Percentiles rank a stretch among this genome's conserved stretches.
Conservation (phyloP, 2,329 filamentous ascomycete genomes). For the Trichoderma brevicompactum region DNA sequence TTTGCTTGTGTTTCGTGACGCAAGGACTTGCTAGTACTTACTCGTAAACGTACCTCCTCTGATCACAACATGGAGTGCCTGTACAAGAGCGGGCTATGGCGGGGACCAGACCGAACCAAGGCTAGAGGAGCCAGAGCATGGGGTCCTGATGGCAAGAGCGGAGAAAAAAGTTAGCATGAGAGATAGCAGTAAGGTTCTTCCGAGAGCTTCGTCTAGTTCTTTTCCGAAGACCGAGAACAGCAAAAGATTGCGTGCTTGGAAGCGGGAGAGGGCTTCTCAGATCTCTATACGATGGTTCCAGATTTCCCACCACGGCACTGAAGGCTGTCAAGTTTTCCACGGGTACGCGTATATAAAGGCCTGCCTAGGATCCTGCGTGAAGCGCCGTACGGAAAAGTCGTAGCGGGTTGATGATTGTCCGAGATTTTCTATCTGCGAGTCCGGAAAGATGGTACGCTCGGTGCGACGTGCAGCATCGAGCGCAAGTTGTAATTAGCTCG, state of each 20-base stretch:
- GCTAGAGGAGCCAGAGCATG: slow-evolving; percentile 14
- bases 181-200: slow-evolving; percentile 6
- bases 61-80: slow-evolving; percentile 5
- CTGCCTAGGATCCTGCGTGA: not conserved
- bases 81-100: slow-evolving; percentile 9
- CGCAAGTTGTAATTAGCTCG: slow-evolving; percentile 5
- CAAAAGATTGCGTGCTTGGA: not conserved
- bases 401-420: slow-evolving; percentile 24
- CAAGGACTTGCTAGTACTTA: not conserved
- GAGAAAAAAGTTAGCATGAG: slow-evolving; percentile 21
- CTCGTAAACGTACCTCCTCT: slow-evolving; percentile 4
- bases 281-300: not conserved
- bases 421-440: slow-evolving; percentile 1
- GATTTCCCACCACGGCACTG: too few species aligned
- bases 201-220: slow-evolving; percentile 10
- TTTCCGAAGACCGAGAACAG: slow-evolving; percentile 18
- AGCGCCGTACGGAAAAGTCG: not conserved
- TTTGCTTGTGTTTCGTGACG: slow-evolving; percentile 2
- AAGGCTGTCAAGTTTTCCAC: not conserved
- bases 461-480: slow-evolving; percentile 13
- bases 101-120: slow-evolving; percentile 17
- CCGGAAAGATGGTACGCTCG: slow-evolving; percentile 23
- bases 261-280: not conserved
- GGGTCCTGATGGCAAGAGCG: slow-evolving; percentile 11
- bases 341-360: not conserved